Conservation (phyloP, 805 yeast species). For the Candida loeiensis region DNA sequence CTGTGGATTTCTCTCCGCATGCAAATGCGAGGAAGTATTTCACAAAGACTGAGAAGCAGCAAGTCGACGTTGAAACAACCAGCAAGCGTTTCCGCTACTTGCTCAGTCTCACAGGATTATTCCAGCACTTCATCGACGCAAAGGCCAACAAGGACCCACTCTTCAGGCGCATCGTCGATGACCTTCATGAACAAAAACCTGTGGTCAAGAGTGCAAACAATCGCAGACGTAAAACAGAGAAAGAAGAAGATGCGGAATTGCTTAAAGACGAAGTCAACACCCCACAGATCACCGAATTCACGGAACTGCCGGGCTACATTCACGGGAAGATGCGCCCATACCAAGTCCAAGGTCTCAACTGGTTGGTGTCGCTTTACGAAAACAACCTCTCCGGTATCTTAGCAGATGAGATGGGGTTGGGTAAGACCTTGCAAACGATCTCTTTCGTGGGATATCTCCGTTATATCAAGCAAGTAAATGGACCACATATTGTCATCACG, state of each 20-base stretch:
- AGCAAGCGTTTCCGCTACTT: constrained; percentile 65
- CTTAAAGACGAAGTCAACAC: constrained; percentile 49
- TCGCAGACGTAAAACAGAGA: constrained; percentile 62
- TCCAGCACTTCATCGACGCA: constrained; percentile 63
- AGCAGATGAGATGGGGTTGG: constrained; percentile 86
- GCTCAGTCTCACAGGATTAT: constrained; percentile 60
- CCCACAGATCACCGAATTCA: constrained; percentile 42
- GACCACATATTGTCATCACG: constrained; percentile 68
- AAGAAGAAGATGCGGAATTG: constrained; percentile 75
- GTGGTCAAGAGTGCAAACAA: constrained; percentile 6
- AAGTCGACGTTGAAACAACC: constrained; percentile 45
- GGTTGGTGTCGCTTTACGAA: constrained; percentile 68
- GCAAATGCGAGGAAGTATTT: constrained; percentile 4
- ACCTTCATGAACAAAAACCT: constrained; percentile 18
- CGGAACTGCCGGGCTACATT: constrained; percentile 50
- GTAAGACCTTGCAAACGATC: constrained; percentile 78
- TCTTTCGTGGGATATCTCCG: constrained; percentile 71
- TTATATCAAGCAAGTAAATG: constrained; percentile 42
- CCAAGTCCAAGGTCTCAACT: constrained; percentile 77
- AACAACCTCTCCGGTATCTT: constrained; percentile 70
- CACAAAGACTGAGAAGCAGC: constrained; percentile 3
- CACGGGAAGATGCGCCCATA: constrained; percentile 64
- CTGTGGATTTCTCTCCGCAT: constrained; percentile 1
- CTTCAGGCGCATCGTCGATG: constrained; percentile 50
- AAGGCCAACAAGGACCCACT: constrained; percentile 61